Conservation (phyloP, 441 rosid species). For the Breynia disticha region DNA sequence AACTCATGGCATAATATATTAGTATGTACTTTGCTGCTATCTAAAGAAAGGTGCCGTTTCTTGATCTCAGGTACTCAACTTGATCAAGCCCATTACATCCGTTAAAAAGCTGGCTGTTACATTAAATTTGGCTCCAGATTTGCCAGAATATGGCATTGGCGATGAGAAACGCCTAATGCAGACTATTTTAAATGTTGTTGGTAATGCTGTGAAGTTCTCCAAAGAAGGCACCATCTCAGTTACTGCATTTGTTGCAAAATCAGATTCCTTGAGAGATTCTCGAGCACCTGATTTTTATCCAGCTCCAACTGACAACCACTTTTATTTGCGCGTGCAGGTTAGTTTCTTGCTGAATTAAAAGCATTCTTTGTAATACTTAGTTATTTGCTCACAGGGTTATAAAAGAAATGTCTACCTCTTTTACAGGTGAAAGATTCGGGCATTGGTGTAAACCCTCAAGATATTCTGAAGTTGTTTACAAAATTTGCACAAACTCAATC, state of each 20-base stretch:
- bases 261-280: conserved; percentile 52
- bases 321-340: conserved; percentile 87
- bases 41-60: conserved; percentile 13
- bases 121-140: conserved; percentile 68
- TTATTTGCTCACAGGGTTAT: background rate
- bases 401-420: conserved; percentile 9
- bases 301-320: conserved; percentile 54
- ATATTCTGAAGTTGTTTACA: conserved; percentile 73
- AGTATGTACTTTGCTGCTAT: background rate
- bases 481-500: conserved; percentile 84
- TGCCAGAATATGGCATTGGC: conserved; percentile 81
- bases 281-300: conserved; percentile 58
- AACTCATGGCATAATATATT: background rate
- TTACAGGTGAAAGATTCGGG: conserved; percentile 87
- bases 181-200: conserved; percentile 68
- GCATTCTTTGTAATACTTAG: background rate
- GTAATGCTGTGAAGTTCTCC: conserved; percentile 94
- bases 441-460: conserved; percentile 73
- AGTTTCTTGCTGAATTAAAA: conserved; percentile 15
- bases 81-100: conserved; percentile 86
- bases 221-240: conserved; percentile 74
- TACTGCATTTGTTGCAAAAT: conserved; percentile 60
- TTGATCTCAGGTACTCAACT: conserved; percentile 55
- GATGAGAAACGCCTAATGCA: conserved; percentile 93
- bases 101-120: conserved; percentile 69